A percentile compares a stretch with the other conserved stretches of the same genome.
Evolutionary conservation across 2,329 filamentous ascomycete genomes (phyloP).

Genomic region (Epichloe uncinata): DNA sequence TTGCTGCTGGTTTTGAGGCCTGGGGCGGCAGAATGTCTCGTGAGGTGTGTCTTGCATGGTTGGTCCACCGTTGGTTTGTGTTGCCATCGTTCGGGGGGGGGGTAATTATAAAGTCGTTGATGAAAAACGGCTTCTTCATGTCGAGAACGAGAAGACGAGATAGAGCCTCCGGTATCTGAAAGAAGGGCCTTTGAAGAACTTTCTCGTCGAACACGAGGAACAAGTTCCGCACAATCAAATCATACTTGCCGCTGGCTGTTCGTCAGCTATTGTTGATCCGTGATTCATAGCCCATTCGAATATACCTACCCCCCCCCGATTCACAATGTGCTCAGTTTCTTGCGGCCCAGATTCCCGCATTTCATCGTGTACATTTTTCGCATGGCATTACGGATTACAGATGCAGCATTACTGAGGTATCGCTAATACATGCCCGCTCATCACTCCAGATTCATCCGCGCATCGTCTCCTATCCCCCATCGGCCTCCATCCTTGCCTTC

Average conservation of each 20-base stretch:
- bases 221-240: no score
- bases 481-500: slow-evolving; percentile 41
- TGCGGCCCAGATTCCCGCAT: background rate
- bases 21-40: background rate
- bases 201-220: no score
- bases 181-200: no score
- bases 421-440: background rate
- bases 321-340: background rate
- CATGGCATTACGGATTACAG: background rate
- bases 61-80: background rate
- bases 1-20: background rate
- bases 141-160: no score
- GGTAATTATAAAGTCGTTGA: no score
- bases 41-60: background rate
- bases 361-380: background rate
- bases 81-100: no score
- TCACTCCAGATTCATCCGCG: slow-evolving; percentile 69
- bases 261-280: background rate
- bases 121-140: no score
- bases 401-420: background rate
- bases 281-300: background rate
- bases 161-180: no score
- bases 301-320: background rate
- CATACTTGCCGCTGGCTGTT: background rate
- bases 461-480: slow-evolving; percentile 75